Base-by-base conservation (phyloP, 441 rosid species). In the Gossypium schwendimanii region DNA sequence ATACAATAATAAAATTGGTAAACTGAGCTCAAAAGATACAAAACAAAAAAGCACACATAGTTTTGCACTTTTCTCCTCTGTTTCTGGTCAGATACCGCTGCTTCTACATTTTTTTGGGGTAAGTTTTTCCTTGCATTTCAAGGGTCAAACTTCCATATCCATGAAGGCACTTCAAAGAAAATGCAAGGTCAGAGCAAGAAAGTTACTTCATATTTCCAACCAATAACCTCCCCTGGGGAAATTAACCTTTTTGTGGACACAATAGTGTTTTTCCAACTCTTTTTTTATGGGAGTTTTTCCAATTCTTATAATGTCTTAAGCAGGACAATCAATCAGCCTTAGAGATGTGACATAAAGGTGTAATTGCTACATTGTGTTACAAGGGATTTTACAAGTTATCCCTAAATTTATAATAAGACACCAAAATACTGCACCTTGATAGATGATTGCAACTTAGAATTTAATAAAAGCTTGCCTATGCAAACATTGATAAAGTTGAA, bases 391-490 rank as follows among this genome's bases (percentile, higher is more conserved):
- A 63, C 2, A 41, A 63, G 17, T 63, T 20, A 41, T 20, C 69
- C 28, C 31, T 21, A 63, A 57, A 63, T 10, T 63, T 63, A 63
- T 36, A 41, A 44, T 44, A 45, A 64, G 54, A 2, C 18, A 11
- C 54, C 28, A 64, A 21, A 31, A 64, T 12, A 44, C 52, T 11
- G 69, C 3, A 63, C 1, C 26, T 41, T 39, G 28, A 63, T 63
- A 18, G 50, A 18, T 17, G 5, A 36, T 17, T 9, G 8, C 23
- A 61, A 49, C 15, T 20, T 20, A 59, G 47, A 59, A 47, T 50
- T 62, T 12, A 12, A 61, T n/a, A 69, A 44, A 36, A 67, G 70
- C 57, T 55, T 62, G 36, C 21, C 12, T 20, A 71, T 28, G 66
- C 52, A 62, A 36, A 57, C 60, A 44, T 68, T 61, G 44, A 50